Evolutionary conservation across 768 basidiomycete genomes (phyloP), one percentile per base, ranked within the genome.

Genomic region (Leucosporidium creatinivorum): DNA sequence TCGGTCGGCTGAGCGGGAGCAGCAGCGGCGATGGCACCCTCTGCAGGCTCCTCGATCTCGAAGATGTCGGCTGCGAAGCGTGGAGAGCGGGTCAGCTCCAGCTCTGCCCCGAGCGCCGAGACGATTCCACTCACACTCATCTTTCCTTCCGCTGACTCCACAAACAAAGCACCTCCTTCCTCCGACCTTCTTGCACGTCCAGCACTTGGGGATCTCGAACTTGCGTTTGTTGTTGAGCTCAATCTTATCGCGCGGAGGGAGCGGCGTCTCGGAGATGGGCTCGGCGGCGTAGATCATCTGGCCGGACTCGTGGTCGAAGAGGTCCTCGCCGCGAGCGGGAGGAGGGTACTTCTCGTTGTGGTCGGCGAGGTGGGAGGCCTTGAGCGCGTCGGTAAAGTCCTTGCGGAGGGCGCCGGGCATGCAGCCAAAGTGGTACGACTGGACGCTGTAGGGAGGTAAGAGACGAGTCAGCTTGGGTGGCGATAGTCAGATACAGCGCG

Each of bases 81-180:
- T 6, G 8, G 12, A 44, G 39, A 44, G 15, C 51, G 51, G 9
- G 23, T 26, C n/a, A 52, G 51, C 51, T n/a, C 12, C 4, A n/a
- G n/a, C 21, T 17, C n/a, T n/a, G n/a, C n/a, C n/a, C 17, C 6
- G 23, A 23, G n/a, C 33, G 33, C 33, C 33, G 33, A 26, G 17
- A 36, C 3, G 54, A 33, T 9, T n/a, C 25, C 19, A 62, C 69
- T 28, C 67, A 68, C 65, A 54, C 25, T 63, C 47, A 5, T 63
- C 31, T 25, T 33, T 47, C 31, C 47, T 61, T n/a, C 70, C 70
- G 10, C 54, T 60, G 13, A 63, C 5, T 0, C 62, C 58, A 58
- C 75, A 75, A 7, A 58, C 63, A 31, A 68, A 69, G 63, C 75
- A 75, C 25, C 31, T 25, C 9, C 59, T 49, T 10, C 73, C 75